Evolutionary conservation across 2,329 filamentous ascomycete genomes (phyloP).

Genomic region (Zymoseptoria ardabiliae): DNA sequence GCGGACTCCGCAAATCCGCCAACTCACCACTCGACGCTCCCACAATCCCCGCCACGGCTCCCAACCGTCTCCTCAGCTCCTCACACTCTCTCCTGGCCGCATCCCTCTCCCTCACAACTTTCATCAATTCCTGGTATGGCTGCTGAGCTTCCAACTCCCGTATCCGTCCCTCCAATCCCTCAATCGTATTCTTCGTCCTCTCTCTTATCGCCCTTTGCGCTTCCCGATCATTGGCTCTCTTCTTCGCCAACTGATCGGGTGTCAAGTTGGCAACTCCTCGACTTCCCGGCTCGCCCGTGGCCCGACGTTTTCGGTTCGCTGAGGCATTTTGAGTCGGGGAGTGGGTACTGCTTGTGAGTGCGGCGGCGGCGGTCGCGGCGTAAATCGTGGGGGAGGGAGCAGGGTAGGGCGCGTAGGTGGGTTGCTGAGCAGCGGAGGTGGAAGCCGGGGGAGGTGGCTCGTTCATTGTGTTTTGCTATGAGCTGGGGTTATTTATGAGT

Average conservation of each 20-base stretch:
- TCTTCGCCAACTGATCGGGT: conserved; percentile 79
- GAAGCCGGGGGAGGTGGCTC: neutral
- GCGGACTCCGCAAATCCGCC: conserved; percentile 71
- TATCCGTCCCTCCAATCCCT: conserved; percentile 64
- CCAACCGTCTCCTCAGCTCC: conserved; percentile 59
- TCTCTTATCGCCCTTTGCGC: conserved; percentile 79
- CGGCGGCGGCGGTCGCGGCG: neutral
- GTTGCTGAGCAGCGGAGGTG: neutral
- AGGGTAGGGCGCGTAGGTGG: neutral
- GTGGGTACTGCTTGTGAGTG: conserved; percentile 1
- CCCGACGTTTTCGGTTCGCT: conserved; percentile 25
- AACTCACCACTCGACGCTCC: conserved; percentile 60
- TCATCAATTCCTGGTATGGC: conserved; percentile 76
- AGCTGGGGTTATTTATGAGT: neutral
- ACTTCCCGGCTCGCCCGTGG: conserved; percentile 32
- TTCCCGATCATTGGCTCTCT: conserved; percentile 84
- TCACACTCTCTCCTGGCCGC: conserved; percentile 61
- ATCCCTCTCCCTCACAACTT: conserved; percentile 60
- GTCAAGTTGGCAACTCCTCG: conserved; percentile 82
- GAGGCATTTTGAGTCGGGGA: conserved; percentile 13
- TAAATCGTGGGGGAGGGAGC: neutral
- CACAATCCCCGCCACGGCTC: conserved; percentile 58
- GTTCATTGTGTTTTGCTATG: neutral
- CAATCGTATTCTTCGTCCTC: conserved; percentile 73
- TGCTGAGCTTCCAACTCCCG: conserved; percentile 70